phyloP scores from a whole-genome alignment of 371 early-diverging fungal species.

The Basidiobolus heterosporus region DNA sequence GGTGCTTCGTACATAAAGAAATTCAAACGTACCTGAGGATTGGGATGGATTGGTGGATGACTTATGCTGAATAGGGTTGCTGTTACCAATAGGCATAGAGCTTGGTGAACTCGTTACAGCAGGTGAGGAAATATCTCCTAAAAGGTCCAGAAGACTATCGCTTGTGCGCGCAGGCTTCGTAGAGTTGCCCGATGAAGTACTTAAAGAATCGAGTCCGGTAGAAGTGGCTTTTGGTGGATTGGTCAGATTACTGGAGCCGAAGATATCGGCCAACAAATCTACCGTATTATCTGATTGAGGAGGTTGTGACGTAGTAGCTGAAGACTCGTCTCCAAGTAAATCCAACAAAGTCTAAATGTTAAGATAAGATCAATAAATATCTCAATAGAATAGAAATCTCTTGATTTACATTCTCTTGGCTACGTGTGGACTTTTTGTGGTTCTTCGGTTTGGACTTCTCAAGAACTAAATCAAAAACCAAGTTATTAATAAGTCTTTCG shows the following conservation, averaged over 20 bases:
- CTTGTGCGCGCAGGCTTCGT: not conserved
- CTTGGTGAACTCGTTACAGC: not conserved
- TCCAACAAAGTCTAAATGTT: constrained; percentile 46
- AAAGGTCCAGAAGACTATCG: not conserved
- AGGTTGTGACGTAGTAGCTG: constrained; percentile 15
- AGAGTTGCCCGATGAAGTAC: not conserved
- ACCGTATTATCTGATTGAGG: constrained; percentile 20
- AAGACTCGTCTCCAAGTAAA: constrained; percentile 60
- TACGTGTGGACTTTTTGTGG: not conserved
- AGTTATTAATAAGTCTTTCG: too few relatives aligned
- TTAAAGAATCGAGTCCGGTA: constrained; percentile 1
- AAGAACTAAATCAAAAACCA: too few relatives aligned
- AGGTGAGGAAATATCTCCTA: constrained; percentile 1
- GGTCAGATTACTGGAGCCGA: constrained; percentile 14
- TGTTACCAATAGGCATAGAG: not conserved
- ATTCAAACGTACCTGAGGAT: not conserved
- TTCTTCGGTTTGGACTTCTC: not conserved
- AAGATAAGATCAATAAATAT: not conserved
- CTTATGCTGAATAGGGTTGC: not conserved
- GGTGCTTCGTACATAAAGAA: not conserved
- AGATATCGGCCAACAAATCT: constrained; percentile 70
- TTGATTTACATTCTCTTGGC: not conserved
- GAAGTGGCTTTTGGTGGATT: constrained; percentile 7
- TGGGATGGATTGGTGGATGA: not conserved
- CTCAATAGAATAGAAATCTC: not conserved